A percentile compares a stretch with the other conserved stretches of the same genome.
Evolutionary conservation across 352 stramenopile species (phyloP).

Genomic region (Phytopythium boreale): DNA sequence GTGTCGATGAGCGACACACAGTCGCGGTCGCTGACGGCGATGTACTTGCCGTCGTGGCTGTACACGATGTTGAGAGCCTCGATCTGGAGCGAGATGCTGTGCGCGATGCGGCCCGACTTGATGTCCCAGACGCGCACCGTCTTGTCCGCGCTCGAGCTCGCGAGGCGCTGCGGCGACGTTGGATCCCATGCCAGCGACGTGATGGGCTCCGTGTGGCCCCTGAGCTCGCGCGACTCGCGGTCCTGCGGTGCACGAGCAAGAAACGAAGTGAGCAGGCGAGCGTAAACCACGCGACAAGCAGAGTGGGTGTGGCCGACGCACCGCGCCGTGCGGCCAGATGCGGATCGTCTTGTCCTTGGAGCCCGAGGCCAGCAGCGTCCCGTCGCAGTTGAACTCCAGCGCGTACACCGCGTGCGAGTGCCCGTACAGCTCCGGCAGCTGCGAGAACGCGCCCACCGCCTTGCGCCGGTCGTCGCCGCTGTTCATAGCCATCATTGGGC

Average conservation of each 20-base stretch:
- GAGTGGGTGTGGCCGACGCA: constrained; percentile 17
- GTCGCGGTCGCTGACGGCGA: constrained; percentile 71
- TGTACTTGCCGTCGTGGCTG: constrained; percentile 78
- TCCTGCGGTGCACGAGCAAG: constrained; percentile 20
- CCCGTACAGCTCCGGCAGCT: constrained; percentile 75
- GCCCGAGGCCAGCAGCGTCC: constrained; percentile 70
- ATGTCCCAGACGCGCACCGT: constrained; percentile 82
- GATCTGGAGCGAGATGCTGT: constrained; percentile 72
- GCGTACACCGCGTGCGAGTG: constrained; percentile 81
- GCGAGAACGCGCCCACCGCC: constrained; percentile 26
- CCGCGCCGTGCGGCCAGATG: constrained; percentile 62
- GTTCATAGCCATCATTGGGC: background rate
- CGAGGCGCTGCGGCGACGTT: constrained; percentile 51
- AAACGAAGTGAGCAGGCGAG: background rate
- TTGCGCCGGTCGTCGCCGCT: constrained; percentile 5
- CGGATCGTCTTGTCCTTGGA: constrained; percentile 80
- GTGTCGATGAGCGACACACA: constrained; percentile 82
- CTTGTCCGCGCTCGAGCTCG: constrained; percentile 75
- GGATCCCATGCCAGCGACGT: constrained; percentile 76
- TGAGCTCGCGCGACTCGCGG: constrained; percentile 53
- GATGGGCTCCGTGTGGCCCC: constrained; percentile 73
- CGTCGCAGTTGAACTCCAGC: constrained; percentile 74
- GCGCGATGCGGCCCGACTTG: constrained; percentile 74
- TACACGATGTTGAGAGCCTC: constrained; percentile 80
- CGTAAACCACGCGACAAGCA: background rate